These are phyloP conservation scores for Xylaria acuta DNA, from an alignment of 495 filamentous ascomycete species.

Conservation along the genomic window DNA sequence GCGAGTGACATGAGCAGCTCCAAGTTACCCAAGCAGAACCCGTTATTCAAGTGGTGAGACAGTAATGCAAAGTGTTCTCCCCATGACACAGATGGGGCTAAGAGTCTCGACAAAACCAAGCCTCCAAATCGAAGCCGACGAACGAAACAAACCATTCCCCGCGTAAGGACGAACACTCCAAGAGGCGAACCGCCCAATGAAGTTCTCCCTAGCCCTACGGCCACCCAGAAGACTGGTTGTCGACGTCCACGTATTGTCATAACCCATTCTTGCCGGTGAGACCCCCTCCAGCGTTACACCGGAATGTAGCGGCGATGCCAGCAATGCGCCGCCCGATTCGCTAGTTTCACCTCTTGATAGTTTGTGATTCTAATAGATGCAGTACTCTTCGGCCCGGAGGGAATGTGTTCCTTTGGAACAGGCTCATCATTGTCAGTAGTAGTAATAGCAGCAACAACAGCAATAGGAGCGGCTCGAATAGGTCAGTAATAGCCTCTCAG, in stretches of 20 bases:
- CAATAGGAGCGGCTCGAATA: slow-evolving; percentile 29
- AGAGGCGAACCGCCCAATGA: slow-evolving; percentile 13
- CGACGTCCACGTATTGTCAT: slow-evolving; percentile 15
- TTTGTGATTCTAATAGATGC: slow-evolving; percentile 26
- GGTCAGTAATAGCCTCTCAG: background rate
- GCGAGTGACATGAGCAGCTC: background rate
- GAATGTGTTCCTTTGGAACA: slow-evolving; percentile 23
- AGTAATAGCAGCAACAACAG: slow-evolving; percentile 22
- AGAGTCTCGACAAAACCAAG: background rate
- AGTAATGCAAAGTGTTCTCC: slow-evolving; percentile 1
- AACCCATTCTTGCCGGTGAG: slow-evolving; percentile 35
- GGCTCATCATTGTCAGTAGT: slow-evolving; percentile 21
- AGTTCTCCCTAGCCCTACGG: background rate
- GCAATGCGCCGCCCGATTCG: slow-evolving; percentile 34
- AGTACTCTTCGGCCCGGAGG: slow-evolving; percentile 37
- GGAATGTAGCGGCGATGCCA: slow-evolving; percentile 33
- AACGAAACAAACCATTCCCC: slow-evolving; percentile 22
- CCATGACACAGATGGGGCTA: background rate
- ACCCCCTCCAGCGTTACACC: slow-evolving; percentile 36
- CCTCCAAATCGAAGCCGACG: slow-evolving; percentile 1
- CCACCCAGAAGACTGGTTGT: slow-evolving; percentile 25
- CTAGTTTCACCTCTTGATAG: slow-evolving; percentile 28
- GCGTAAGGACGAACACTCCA: slow-evolving; percentile 14
- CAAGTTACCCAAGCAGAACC: background rate
- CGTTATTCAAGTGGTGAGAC: slow-evolving; percentile 19